Evolutionary conservation across 1,284 basidiomycete species (phyloP).

Genomic region (Wolfiporia cocos): DNA sequence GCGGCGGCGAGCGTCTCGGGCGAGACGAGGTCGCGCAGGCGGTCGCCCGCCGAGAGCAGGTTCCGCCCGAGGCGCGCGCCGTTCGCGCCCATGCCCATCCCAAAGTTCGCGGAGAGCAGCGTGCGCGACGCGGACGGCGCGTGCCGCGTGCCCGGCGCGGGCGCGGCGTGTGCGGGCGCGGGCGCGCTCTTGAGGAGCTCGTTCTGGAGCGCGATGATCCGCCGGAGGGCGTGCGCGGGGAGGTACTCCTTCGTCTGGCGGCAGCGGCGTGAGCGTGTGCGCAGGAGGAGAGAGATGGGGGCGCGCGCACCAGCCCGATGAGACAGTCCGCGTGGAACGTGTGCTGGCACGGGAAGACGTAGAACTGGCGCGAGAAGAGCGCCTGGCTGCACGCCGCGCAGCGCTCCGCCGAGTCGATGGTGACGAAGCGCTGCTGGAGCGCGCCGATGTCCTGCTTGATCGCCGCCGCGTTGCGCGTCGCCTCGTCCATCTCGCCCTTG

Average conservation of each 20-base stretch:
- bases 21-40: constrained; percentile 83
- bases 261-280: background rate
- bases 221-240: constrained; percentile 72
- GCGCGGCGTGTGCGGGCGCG: constrained; percentile 22
- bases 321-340: constrained; percentile 94
- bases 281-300: background rate
- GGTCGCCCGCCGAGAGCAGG: constrained; percentile 83
- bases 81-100: constrained; percentile 44
- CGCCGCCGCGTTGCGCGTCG: constrained; percentile 85
- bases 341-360: constrained; percentile 97
- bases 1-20: constrained; percentile 83
- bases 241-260: constrained; percentile 85
- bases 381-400: constrained; percentile 79
- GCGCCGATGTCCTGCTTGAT: constrained; percentile 90
- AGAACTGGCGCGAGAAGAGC: constrained; percentile 88
- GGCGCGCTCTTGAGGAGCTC: constrained; percentile 60
- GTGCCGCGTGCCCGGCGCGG: constrained; percentile 31
- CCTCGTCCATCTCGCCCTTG: constrained; percentile 95
- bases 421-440: constrained; percentile 88
- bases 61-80: constrained; percentile 68
- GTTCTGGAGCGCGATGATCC: constrained; percentile 79
- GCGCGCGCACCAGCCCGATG: constrained; percentile 72
- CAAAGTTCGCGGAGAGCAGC: constrained; percentile 70
- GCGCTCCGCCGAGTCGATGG: constrained; percentile 82
- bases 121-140: constrained; percentile 52